Evolutionary conservation across 257 asterid species (phyloP).

Genomic region (Cinchona pubescens): DNA sequence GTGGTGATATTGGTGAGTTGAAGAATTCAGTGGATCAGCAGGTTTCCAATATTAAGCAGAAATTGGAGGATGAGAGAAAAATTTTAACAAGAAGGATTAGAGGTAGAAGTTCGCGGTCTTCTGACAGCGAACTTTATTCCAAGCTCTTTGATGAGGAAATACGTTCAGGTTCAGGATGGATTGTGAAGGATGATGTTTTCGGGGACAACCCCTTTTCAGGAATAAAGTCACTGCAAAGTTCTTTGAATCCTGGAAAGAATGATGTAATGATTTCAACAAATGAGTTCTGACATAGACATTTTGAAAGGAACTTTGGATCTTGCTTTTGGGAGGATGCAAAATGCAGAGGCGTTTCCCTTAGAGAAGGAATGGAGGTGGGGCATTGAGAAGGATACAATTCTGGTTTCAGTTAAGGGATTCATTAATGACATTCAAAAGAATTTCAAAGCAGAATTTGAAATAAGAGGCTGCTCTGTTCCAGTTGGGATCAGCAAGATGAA

Average conservation of each 20-base stretch:
- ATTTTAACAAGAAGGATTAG: constrained; percentile 20
- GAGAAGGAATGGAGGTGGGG: constrained; percentile 64
- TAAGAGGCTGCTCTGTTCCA: constrained; percentile 11
- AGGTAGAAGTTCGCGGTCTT: constrained; percentile 32
- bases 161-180: constrained; percentile 11
- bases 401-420: constrained; percentile 44
- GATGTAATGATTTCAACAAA: constrained; percentile 40
- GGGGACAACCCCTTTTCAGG: constrained; percentile 18
- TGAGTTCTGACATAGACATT: constrained; percentile 63
- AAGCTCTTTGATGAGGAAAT: constrained; percentile 32
- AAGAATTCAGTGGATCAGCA: constrained; percentile 52
- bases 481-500: constrained; percentile 28
- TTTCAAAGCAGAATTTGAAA: constrained; percentile 32
- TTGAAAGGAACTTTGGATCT: constrained; percentile 60
- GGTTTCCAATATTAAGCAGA: constrained; percentile 51
- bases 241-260: constrained; percentile 31
- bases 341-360: constrained; percentile 45
- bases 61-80: constrained; percentile 48
- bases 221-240: constrained; percentile 15
- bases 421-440: constrained; percentile 28
- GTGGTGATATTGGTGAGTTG: constrained; percentile 33
- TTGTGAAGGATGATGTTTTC: constrained; percentile 17
- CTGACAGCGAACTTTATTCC: constrained; percentile 36
- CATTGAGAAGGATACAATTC: constrained; percentile 53
- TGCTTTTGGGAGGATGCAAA: constrained; percentile 60